phyloP scores from a whole-genome alignment of 805 yeast species.

The Komagataella pastoris region DNA sequence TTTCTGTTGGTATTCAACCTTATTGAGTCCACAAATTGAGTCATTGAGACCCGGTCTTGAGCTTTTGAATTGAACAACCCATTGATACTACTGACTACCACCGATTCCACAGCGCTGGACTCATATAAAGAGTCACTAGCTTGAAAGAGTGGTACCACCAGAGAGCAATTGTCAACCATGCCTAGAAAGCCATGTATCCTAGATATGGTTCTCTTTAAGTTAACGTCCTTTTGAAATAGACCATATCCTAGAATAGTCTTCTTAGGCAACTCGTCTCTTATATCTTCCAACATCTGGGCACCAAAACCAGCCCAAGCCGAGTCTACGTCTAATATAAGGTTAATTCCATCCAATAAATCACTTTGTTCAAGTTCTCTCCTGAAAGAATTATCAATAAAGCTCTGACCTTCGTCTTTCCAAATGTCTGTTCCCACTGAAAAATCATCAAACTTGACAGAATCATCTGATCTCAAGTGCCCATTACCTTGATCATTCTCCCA shows the following conservation, averaged over 20 bases:
- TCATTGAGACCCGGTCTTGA: background rate
- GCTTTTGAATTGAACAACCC: background rate
- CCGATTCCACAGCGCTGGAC: background rate
- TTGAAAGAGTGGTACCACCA: slow-evolving; percentile 23
- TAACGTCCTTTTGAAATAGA: slow-evolving; percentile 12
- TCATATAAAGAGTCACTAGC: background rate
- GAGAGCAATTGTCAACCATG: slow-evolving; percentile 31
- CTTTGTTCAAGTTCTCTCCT: slow-evolving; percentile 59
- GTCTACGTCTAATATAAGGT: slow-evolving; percentile 57
- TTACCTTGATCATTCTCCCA: slow-evolving; percentile 39
- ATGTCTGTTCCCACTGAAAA: slow-evolving; percentile 49
- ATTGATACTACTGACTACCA: background rate
- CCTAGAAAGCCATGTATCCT: slow-evolving; percentile 13
- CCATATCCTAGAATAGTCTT: slow-evolving; percentile 34
- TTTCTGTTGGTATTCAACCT: background rate
- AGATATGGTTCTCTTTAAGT: slow-evolving; percentile 6
- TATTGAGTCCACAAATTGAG: background rate
- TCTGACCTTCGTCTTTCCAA: slow-evolving; percentile 29
- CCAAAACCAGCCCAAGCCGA: slow-evolving; percentile 80
- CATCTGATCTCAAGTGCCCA: slow-evolving; percentile 9
- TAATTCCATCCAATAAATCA: slow-evolving; percentile 63
- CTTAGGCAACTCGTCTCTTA: slow-evolving; percentile 60
- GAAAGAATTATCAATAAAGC: slow-evolving; percentile 44
- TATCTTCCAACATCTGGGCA: slow-evolving; percentile 28
- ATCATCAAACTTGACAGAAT: slow-evolving; percentile 22